phyloP scores from a whole-genome alignment of 2,329 filamentous ascomycete species.

The Myriosclerotinia duriaeana region DNA sequence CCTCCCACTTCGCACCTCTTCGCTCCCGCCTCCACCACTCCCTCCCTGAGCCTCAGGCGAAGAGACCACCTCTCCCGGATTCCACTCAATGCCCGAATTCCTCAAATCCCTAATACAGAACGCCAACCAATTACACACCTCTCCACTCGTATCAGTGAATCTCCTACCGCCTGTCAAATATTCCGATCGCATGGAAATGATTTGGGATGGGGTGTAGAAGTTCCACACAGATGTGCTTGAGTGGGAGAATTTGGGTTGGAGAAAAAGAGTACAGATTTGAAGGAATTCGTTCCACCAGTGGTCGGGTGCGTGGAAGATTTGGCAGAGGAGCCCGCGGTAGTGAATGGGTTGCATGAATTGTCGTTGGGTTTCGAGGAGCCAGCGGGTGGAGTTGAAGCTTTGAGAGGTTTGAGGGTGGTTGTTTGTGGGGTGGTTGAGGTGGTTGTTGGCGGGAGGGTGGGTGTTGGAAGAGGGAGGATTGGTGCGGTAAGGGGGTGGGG shows the following conservation, averaged over 20 bases:
- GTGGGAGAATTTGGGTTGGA: not conserved
- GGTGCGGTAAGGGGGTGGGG: not conserved
- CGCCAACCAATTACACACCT: constrained; percentile 1
- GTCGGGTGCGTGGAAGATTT: not conserved
- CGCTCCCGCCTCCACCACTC: not conserved
- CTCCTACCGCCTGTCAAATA: not conserved
- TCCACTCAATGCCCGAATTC: not conserved
- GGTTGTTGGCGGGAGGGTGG: not conserved
- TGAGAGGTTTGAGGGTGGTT: not conserved
- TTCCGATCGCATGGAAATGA: not conserved
- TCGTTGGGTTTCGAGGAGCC: not conserved
- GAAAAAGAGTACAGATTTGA: not conserved
- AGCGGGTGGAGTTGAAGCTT: not conserved
- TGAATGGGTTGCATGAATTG: not conserved
- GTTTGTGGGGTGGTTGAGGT: not conserved
- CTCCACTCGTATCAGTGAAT: not conserved
- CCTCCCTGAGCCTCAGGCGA: no score
- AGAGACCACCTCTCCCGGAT: not conserved
- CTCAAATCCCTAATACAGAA: constrained; percentile 9
- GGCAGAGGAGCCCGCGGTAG: not conserved
- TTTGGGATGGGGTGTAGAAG: not conserved
- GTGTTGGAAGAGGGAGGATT: no score
- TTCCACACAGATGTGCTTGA: not conserved
- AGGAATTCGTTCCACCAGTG: constrained; percentile 1
- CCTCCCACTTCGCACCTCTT: no score